These are phyloP conservation scores for Hericium alpestre DNA, from an alignment of 768 basidiomycete genomes.

Conservation along the genomic window DNA sequence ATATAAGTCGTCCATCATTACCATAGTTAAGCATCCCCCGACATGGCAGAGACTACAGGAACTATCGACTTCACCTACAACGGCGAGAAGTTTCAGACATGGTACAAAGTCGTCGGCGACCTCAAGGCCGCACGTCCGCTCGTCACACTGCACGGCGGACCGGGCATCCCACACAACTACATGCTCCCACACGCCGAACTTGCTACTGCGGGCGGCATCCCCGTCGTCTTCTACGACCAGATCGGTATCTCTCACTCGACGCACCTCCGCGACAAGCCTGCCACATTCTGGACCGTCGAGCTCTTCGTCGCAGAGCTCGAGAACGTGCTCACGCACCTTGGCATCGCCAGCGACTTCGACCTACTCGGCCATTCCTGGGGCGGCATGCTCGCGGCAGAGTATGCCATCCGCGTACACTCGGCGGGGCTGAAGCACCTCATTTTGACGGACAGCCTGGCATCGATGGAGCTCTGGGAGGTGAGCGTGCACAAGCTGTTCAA, in stretches of 20 bases:
- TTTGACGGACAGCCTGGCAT: constrained; percentile 34
- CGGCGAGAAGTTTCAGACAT: constrained; percentile 28
- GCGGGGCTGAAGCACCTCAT: constrained; percentile 36
- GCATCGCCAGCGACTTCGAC: constrained; percentile 30
- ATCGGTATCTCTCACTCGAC: constrained; percentile 42
- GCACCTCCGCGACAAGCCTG: constrained; percentile 28
- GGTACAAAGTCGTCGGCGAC: constrained; percentile 38
- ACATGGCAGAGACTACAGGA: not conserved
- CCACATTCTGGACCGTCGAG: constrained; percentile 33
- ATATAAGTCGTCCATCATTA: too few species aligned
- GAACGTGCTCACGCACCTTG: constrained; percentile 34
- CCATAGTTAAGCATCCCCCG: not conserved
- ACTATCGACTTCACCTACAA: not conserved
- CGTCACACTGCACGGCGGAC: constrained; percentile 45
- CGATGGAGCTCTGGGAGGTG: constrained; percentile 32
- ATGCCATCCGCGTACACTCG: constrained; percentile 30
- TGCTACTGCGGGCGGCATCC: constrained; percentile 25
- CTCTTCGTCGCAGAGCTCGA: constrained; percentile 46
- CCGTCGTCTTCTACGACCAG: constrained; percentile 45
- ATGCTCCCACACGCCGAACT: constrained; percentile 30
- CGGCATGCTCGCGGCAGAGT: constrained; percentile 37
- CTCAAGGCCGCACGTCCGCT: constrained; percentile 31
- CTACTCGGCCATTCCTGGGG: constrained; percentile 52
- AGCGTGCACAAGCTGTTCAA: constrained; percentile 21
- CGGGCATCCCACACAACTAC: constrained; percentile 35